These are phyloP conservation scores for Jamesozyma hellenica DNA, from an alignment of 805 yeast genomes.

Conservation along the genomic window DNA sequence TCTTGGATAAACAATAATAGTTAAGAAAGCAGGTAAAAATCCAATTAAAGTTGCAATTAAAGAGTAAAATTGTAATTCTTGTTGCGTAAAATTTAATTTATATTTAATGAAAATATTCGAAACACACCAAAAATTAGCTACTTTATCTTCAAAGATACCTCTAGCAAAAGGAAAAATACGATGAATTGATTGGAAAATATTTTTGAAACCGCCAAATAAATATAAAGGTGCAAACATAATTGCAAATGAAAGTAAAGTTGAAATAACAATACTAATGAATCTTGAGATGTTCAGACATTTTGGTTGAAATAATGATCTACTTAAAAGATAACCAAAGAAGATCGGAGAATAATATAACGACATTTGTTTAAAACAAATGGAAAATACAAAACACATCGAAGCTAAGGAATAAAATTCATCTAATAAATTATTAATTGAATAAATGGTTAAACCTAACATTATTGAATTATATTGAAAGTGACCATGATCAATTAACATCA, in stretches of 20 bases:
- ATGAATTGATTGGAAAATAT: constrained; percentile 42
- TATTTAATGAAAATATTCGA: constrained; percentile 70
- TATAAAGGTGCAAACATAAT: constrained; percentile 53
- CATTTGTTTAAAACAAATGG: constrained; percentile 90
- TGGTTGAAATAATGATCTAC: constrained; percentile 34
- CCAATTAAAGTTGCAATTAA: constrained; percentile 42
- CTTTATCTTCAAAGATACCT: constrained; percentile 95
- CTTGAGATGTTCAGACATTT: constrained; percentile 43
- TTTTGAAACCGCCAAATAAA: constrained; percentile 31
- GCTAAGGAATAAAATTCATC: constrained; percentile 57
- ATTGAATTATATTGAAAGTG: constrained; percentile 93
- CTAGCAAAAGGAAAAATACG: constrained; percentile 87
- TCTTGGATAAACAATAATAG: constrained; percentile 42
- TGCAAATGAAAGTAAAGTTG: constrained; percentile 48
- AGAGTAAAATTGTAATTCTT: constrained; percentile 51
- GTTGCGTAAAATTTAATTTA: constrained; percentile 40
- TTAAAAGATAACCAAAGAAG: constrained; percentile 69
- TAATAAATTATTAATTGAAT: constrained; percentile 55
- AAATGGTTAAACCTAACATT: constrained; percentile 78
- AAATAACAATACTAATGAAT: constrained; percentile 50
- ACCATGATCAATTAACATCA: constrained; percentile 86
- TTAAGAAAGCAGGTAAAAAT: constrained; percentile 46
- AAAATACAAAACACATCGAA: constrained; percentile 63
- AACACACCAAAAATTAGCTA: constrained; percentile 97
- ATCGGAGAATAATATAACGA: constrained; percentile 87